Evolutionary conservation across 2,329 filamentous ascomycete genomes (phyloP).

Genomic region (Neofusicoccum umdonicola): DNA sequence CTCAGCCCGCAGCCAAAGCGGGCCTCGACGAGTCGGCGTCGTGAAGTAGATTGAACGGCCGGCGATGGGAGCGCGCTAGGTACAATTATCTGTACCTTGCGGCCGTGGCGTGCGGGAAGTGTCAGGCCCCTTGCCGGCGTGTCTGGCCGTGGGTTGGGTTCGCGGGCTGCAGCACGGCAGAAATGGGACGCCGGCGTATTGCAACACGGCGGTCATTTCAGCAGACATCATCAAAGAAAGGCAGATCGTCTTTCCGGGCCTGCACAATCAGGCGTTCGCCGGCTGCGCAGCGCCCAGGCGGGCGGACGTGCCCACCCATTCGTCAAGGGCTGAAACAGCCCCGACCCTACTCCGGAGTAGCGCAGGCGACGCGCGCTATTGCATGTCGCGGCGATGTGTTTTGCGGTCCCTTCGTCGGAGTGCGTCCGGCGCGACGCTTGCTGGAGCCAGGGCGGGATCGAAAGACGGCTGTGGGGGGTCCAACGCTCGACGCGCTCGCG

Average conservation of each 20-base stretch:
- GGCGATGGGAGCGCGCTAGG: not conserved
- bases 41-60: not conserved
- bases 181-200: not conserved
- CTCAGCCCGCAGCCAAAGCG: constrained; percentile 3
- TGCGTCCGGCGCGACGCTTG: not conserved
- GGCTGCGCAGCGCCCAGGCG: not conserved
- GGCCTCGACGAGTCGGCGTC: not conserved
- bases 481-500: not conserved
- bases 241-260: not conserved
- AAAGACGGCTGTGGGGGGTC: not conserved
- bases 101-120: not conserved
- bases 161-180: too few relatives aligned
- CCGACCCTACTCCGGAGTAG: not conserved
- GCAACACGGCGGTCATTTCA: not conserved
- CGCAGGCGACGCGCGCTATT: not conserved
- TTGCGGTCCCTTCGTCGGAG: not conserved
- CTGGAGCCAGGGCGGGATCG: not conserved
- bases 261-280: constrained; percentile 1
- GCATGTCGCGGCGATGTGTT: not conserved
- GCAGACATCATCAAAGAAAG: not conserved
- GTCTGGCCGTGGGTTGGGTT: too few relatives aligned
- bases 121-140: not conserved
- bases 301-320: constrained; percentile 4
- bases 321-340: constrained; percentile 8
- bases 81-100: not conserved